Percentiles rank a stretch among this genome's conserved stretches.
Evolutionary conservation across 768 basidiomycete species (phyloP).

Genomic region (Suillus fuscotomentosus): DNA sequence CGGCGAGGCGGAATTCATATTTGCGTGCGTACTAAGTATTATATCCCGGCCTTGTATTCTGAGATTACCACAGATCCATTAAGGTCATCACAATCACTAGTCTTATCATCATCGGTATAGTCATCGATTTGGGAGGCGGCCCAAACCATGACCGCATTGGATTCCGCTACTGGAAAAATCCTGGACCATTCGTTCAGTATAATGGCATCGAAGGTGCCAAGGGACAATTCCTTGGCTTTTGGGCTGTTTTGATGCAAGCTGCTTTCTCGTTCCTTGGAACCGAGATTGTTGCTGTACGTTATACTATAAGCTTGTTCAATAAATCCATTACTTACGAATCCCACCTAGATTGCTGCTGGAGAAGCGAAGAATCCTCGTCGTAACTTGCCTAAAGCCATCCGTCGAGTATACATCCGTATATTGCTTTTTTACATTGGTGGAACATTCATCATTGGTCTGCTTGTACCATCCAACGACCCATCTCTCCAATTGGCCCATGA

Average conservation of each 20-base stretch:
- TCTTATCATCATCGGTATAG: conserved; percentile 63
- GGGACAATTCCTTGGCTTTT: conserved; percentile 76
- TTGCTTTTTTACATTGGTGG: conserved; percentile 74
- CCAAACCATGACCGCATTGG: conserved; percentile 70
- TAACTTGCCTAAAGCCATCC: conserved; percentile 55
- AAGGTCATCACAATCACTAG: conserved; percentile 86
- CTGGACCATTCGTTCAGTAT: conserved; percentile 85
- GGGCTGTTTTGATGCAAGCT: conserved; percentile 76
- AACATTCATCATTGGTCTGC: conserved; percentile 75
- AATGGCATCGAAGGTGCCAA: conserved; percentile 58
- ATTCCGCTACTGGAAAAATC: conserved; percentile 76
- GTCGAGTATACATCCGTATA: conserved; percentile 72
- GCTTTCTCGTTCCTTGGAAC: conserved; percentile 94
- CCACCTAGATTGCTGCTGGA: conserved; percentile 73
- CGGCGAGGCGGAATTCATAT: conserved; percentile 84
- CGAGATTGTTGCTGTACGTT: conserved; percentile 84
- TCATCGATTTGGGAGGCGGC: conserved; percentile 88
- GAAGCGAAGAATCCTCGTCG: conserved; percentile 86
- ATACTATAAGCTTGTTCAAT: background rate
- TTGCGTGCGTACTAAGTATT: conserved; percentile 47
- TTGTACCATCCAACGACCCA: conserved; percentile 72
- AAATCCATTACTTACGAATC: background rate
- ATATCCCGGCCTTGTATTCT: background rate
- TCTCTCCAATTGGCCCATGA: conserved; percentile 50
- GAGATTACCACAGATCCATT: conserved; percentile 50